Evolutionary conservation across 2,329 filamentous ascomycete genomes (phyloP).

Genomic region (Colletotrichum brevisporum): DNA sequence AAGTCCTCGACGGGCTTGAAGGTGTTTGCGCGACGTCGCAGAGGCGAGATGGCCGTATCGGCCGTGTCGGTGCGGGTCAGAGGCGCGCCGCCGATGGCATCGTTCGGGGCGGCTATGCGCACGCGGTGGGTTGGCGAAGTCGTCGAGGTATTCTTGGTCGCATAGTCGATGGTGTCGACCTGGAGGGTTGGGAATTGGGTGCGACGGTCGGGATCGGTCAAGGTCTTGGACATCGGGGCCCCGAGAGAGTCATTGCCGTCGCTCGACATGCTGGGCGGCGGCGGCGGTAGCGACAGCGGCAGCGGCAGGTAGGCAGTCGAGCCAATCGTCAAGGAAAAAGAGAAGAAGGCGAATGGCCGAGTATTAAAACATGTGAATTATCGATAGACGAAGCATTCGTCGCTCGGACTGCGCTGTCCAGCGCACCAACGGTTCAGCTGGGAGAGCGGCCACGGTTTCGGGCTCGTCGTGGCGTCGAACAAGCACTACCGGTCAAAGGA

Average conservation of each 20-base stretch:
- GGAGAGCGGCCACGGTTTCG: conserved; percentile 9
- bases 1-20: conserved; percentile 63
- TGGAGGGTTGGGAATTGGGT: conserved; percentile 31
- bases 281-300: too few species aligned
- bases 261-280: conserved; percentile 17
- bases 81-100: conserved; percentile 25
- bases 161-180: conserved; percentile 31
- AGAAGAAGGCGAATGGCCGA: background rate
- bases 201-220: conserved; percentile 27
- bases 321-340: background rate
- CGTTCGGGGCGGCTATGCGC: conserved; percentile 14
- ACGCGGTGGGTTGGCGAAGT: conserved; percentile 18
- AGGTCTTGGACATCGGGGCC: conserved; percentile 26
- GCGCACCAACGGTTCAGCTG: background rate
- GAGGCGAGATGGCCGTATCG: conserved; percentile 25
- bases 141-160: conserved; percentile 12
- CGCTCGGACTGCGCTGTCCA: conserved; percentile 7
- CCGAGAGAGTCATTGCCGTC: conserved; percentile 12
- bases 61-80: conserved; percentile 35
- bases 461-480: conserved; percentile 22
- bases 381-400: background rate
- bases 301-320: background rate
- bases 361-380: conserved; percentile 12
- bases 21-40: conserved; percentile 51
- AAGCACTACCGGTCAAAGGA: conserved; percentile 7